Conservation (phyloP, 352 stramenopile species). For the Globisporangium nagaii region DNA sequence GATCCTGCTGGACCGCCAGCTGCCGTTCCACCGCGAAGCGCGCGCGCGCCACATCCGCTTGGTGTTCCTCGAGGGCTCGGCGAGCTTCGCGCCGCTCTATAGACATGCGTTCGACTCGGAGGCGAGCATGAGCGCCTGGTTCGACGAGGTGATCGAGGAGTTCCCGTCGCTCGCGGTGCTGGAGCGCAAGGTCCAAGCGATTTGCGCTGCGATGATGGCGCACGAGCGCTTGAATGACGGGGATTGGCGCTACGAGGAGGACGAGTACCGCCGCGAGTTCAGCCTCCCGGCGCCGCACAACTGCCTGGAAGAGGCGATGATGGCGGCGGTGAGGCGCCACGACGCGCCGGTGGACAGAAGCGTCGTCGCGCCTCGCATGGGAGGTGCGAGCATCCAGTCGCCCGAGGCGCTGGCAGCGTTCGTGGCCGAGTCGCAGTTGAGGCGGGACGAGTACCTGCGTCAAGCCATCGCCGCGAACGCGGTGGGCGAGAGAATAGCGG, state of each 20-base stretch:
- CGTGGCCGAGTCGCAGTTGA: slow-evolving; percentile 28
- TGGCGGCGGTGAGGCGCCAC: slow-evolving; percentile 27
- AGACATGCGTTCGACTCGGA: slow-evolving; percentile 52
- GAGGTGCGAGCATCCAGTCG: background rate
- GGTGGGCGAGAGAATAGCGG: slow-evolving; percentile 10
- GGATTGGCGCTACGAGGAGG: slow-evolving; percentile 35
- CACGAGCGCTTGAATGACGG: background rate
- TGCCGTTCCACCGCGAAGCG: slow-evolving; percentile 70
- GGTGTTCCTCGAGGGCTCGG: slow-evolving; percentile 65
- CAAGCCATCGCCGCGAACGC: slow-evolving; percentile 20
- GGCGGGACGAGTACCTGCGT: slow-evolving; percentile 42
- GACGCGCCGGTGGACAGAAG: slow-evolving; percentile 26
- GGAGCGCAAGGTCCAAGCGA: slow-evolving; percentile 67
- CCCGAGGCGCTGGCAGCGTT: slow-evolving; percentile 17
- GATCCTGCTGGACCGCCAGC: slow-evolving; percentile 62
- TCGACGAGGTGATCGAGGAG: slow-evolving; percentile 58
- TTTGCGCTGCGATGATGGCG: slow-evolving; percentile 37
- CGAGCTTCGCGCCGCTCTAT: slow-evolving; percentile 50
- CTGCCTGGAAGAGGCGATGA: slow-evolving; percentile 43
- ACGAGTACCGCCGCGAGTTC: slow-evolving; percentile 53
- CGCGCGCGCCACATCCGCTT: slow-evolving; percentile 63
- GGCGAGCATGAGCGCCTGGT: slow-evolving; percentile 44
- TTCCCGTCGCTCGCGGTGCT: slow-evolving; percentile 69
- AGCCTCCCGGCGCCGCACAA: slow-evolving; percentile 55
- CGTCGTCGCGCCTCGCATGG: slow-evolving; percentile 9